These are phyloP conservation scores for Komagataella kurtzmanii DNA, from an alignment of 805 yeast genomes.

Conservation along the genomic window DNA sequence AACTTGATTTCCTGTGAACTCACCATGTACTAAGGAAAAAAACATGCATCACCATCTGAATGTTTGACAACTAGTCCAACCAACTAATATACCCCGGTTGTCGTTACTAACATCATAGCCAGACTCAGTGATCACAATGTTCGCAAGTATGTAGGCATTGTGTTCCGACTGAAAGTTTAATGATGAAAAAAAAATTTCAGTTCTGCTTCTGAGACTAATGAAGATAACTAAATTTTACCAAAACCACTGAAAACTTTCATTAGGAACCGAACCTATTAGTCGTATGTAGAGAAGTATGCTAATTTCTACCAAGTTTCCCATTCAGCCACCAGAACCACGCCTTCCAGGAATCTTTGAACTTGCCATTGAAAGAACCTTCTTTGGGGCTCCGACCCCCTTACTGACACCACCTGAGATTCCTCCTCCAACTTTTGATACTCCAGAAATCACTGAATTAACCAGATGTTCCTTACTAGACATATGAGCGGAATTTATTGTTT, in stretches of 20 bases:
- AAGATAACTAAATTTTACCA: slow-evolving; percentile 62
- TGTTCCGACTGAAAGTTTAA: slow-evolving; percentile 10
- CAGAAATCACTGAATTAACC: neutral
- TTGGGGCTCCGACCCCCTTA: neutral
- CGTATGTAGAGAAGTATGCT: neutral
- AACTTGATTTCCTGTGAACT: slow-evolving; percentile 30
- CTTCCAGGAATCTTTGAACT: neutral
- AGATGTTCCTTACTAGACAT: neutral
- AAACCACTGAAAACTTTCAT: slow-evolving; percentile 24
- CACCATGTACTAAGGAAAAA: slow-evolving; percentile 61
- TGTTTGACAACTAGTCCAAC: slow-evolving; percentile 35
- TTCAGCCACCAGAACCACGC: neutral
- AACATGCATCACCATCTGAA: slow-evolving; percentile 99
- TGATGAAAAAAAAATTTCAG: slow-evolving; percentile 71
- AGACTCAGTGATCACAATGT: neutral
- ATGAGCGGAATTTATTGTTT: neutral
- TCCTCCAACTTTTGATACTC: neutral
- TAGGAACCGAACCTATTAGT: neutral
- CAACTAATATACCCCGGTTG: slow-evolving; percentile 75
- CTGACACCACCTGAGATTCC: neutral
- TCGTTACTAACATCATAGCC: slow-evolving; percentile 27
- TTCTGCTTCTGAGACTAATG: slow-evolving; percentile 94
- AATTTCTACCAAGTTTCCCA: neutral
- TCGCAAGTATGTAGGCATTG: neutral
- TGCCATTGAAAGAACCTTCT: neutral